Evolutionary conservation across 2,329 filamentous ascomycete genomes (phyloP), one percentile per base, ranked within the genome.

Genomic region (Hysterium pulicare): DNA sequence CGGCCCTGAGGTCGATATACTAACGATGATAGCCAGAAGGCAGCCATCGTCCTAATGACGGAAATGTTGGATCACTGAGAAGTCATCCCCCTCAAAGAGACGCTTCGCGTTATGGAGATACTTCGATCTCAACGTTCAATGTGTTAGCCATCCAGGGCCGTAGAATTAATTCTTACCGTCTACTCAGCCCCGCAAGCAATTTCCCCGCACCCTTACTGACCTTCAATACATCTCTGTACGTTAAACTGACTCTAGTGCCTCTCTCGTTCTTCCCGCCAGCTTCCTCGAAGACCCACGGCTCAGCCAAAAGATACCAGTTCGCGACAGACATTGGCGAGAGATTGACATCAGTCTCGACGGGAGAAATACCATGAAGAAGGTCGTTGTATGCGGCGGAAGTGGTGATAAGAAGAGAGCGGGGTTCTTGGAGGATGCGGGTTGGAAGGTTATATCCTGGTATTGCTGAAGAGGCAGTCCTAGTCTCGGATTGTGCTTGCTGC

Each of bases 221-320:
- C 24, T 28, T 28, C 51, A 91, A 70, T 31, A 97, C 91, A 70
- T 97, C 90, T 51, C 91, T 78, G 61, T 93, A 91, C 1, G 87
- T 93, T 51, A 91, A 70, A 66, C 87, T 90, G 20, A 82, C 80
- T 42, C 87, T 78, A 9, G 75, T 82, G 33, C 70, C 66, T 32
- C 87, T 77, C 39, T 71, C 55, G 58, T 79, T 83, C 32, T 66
- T 67, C 2, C 84, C 84, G 9, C 72, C 69, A 74, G 39, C 55
- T 47, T 33, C 50, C 10, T 58, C 57, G 22, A 71, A 54, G 3
- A n/a, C 17, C 3, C 70, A 64, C 2, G 64, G 61, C 16, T 79
- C 73, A 6, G 77, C 73, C 26, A 91, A 69, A 13, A 88, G 66
- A 8, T 70, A 54, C 87, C 87, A 93, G 60, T 93, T 93, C 34